These are phyloP conservation scores for Globisporangium paddicum DNA, from an alignment of 352 stramenopile species.

Conservation along the genomic window DNA sequence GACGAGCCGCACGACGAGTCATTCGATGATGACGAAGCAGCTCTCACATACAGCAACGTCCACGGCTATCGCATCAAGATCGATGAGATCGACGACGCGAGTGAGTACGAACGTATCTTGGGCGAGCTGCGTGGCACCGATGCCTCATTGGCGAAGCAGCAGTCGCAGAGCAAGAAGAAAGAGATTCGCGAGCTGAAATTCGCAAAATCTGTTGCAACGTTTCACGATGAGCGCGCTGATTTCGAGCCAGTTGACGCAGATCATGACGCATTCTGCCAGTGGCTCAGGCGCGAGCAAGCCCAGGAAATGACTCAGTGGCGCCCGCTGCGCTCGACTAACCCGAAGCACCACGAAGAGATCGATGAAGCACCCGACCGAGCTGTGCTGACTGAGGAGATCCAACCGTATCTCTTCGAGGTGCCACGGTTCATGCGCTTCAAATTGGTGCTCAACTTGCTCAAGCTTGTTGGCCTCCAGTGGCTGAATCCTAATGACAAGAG, in stretches of 20 bases:
- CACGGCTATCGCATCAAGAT: constrained; percentile 74
- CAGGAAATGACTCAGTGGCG: constrained; percentile 46
- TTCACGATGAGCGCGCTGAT: constrained; percentile 57
- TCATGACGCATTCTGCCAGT: constrained; percentile 40
- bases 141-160: constrained; percentile 24
- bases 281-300: constrained; percentile 39
- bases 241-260: constrained; percentile 20
- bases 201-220: constrained; percentile 16
- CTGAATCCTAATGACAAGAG: constrained; percentile 3
- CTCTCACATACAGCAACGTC: constrained; percentile 73
- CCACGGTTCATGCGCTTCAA: constrained; percentile 22
- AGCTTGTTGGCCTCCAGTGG: constrained; percentile 39
- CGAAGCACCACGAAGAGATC: constrained; percentile 44
- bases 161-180: constrained; percentile 21
- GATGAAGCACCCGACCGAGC: constrained; percentile 58
- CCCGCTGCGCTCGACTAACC: constrained; percentile 40
- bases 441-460: constrained; percentile 36
- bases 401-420: constrained; percentile 72
- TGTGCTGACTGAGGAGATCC: constrained; percentile 65
- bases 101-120: constrained; percentile 75
- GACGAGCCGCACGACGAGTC: constrained; percentile 2
- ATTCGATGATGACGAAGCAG: constrained; percentile 5
- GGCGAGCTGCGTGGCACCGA: constrained; percentile 54
- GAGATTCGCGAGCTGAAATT: constrained; percentile 23
- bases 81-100: constrained; percentile 49